These are phyloP conservation scores for Calonectria pseudoreteaudii DNA, from an alignment of 2,329 filamentous ascomycete genomes.

Conservation along the genomic window DNA sequence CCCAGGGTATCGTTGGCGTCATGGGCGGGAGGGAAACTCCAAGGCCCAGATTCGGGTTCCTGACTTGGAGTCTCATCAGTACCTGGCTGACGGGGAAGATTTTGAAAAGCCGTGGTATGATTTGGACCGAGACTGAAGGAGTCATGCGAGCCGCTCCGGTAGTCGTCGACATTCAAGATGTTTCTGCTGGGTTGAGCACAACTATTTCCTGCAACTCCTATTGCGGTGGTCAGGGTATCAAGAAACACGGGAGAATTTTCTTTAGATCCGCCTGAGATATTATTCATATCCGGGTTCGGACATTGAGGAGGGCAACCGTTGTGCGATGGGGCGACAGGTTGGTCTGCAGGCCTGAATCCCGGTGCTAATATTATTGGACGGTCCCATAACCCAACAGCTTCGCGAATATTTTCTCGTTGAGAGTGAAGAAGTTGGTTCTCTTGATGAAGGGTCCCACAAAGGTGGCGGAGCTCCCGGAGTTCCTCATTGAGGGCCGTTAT, in stretches of 20 bases:
- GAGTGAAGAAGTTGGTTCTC: conserved; percentile 8
- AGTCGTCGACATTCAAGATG: background rate
- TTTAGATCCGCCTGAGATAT: background rate
- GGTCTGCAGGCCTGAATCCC: background rate
- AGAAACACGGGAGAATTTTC: background rate
- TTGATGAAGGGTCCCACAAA: background rate
- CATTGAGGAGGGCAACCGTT: too few relatives aligned
- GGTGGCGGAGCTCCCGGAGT: background rate
- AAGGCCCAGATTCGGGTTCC: background rate
- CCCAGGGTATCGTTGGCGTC: background rate
- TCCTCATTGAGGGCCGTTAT: background rate
- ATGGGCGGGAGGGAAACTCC: background rate
- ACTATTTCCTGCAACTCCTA: background rate
- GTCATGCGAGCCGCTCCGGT: background rate
- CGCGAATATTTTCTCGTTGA: background rate
- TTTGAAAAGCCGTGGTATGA: too few relatives aligned
- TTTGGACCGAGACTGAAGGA: background rate
- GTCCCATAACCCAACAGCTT: background rate
- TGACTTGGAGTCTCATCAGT: background rate
- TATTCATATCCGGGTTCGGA: background rate
- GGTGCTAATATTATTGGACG: background rate
- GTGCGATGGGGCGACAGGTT: background rate
- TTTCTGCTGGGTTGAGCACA: too few relatives aligned
- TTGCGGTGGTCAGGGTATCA: too few relatives aligned
- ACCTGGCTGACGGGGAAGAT: background rate